Conservation (phyloP, 2,329 filamentous ascomycete species). For the Chaetomium strumarium region DNA sequence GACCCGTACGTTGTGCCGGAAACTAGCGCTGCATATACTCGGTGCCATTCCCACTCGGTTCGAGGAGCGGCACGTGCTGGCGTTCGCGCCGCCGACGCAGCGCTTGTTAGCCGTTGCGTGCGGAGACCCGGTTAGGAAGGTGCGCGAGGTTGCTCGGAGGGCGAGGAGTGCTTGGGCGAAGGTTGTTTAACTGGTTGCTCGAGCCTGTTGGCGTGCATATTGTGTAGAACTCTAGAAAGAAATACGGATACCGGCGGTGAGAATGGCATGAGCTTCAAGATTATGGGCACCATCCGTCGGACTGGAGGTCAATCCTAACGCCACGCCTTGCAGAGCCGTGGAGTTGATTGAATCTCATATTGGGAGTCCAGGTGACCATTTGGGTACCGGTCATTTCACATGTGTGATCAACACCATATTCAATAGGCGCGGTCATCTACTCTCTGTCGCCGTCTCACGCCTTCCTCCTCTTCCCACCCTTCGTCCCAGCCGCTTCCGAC, state of each 20-base stretch:
- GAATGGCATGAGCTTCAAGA: not conserved
- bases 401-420: not conserved
- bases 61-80: slow-evolving; percentile 42
- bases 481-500: slow-evolving; percentile 31
- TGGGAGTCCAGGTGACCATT: not conserved
- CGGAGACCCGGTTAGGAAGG: slow-evolving; percentile 48
- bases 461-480: slow-evolving; percentile 44
- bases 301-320: not conserved
- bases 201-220: not conserved
- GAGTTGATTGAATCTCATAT: too few relatives aligned
- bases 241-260: too few relatives aligned
- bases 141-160: slow-evolving; percentile 44
- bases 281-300: not conserved
- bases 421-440: not conserved
- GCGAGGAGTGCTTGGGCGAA: slow-evolving; percentile 46
- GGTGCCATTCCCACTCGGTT: slow-evolving; percentile 42
- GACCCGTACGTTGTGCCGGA: slow-evolving; percentile 33
- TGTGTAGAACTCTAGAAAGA: not conserved
- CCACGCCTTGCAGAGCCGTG: too few relatives aligned
- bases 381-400: not conserved
- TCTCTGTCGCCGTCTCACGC: slow-evolving; percentile 27
- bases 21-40: slow-evolving; percentile 43
- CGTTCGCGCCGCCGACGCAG: slow-evolving; percentile 39
- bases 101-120: slow-evolving; percentile 45
- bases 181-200: slow-evolving; percentile 27